Conservation (phyloP, 495 filamentous ascomycete genomes). For the Penicillium lividum region DNA sequence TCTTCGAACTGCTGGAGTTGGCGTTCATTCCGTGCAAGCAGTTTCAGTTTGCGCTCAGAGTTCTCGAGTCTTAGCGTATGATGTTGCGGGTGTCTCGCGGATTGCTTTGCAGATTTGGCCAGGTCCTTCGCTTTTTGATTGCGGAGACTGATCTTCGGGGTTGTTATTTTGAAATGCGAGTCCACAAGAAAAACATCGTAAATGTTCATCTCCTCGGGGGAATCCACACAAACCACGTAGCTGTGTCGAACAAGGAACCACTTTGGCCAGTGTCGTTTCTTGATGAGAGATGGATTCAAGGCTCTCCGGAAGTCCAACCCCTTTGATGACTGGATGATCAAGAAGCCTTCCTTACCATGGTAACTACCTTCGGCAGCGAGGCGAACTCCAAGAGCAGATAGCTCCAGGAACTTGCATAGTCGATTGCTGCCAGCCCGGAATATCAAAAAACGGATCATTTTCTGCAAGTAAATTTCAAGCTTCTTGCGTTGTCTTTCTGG, state of each 20-base stretch:
- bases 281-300: slow-evolving; percentile 71
- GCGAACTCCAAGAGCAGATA: slow-evolving; percentile 93
- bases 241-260: slow-evolving; percentile 99
- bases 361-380: slow-evolving; percentile 94
- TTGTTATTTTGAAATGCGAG: slow-evolving; percentile 73
- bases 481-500: slow-evolving; percentile 76
- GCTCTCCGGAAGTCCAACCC: slow-evolving; percentile 86
- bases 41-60: slow-evolving; percentile 82
- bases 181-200: slow-evolving; percentile 98
- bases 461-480: slow-evolving; percentile 88
- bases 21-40: slow-evolving; percentile 90
- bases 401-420: slow-evolving; percentile 91
- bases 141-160: slow-evolving; percentile 59
- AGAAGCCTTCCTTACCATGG: slow-evolving; percentile 94
- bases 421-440: slow-evolving; percentile 95
- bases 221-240: slow-evolving; percentile 97
- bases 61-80: slow-evolving; percentile 83
- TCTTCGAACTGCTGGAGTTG: slow-evolving; percentile 90
- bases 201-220: slow-evolving; percentile 97
- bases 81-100: slow-evolving; percentile 71
- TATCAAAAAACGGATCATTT: slow-evolving; percentile 91
- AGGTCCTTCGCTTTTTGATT: slow-evolving; percentile 69
- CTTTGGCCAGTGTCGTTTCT: slow-evolving; percentile 81
- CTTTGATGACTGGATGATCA: slow-evolving; percentile 87
- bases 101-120: slow-evolving; percentile 58